Percentiles rank a stretch among this genome's conserved stretches.
phyloP scores from a whole-genome alignment of 306 rosid species.

The Cucumis cinereus region DNA sequence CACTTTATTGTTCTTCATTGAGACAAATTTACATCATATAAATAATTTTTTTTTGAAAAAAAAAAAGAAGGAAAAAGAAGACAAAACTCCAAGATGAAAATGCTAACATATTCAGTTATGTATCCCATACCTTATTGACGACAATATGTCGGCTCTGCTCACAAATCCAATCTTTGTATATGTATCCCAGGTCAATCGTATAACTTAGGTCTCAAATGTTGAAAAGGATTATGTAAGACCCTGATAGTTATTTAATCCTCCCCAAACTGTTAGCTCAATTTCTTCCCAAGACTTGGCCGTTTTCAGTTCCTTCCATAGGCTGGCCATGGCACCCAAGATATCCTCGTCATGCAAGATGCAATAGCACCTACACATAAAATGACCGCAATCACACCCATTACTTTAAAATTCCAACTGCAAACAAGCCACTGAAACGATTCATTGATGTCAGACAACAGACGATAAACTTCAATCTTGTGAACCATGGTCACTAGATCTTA shows the following conservation, averaged over 20 bases:
- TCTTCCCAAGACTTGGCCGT: conserved; percentile 81
- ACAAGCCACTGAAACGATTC: neutral
- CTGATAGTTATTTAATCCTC: conserved; percentile 57
- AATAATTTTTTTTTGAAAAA: neutral
- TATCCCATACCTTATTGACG: neutral
- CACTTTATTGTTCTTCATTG: neutral
- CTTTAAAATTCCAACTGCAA: neutral
- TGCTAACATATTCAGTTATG: neutral
- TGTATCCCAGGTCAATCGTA: neutral
- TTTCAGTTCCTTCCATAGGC: conserved; percentile 61
- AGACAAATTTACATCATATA: neutral
- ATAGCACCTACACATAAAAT: conserved; percentile 51
- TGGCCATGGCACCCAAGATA: conserved; percentile 74
- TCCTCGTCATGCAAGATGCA: conserved; percentile 81
- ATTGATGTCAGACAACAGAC: neutral
- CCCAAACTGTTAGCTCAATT: conserved; percentile 72
- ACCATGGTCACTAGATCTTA: neutral
- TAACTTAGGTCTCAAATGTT: neutral
- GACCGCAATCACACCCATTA: neutral
- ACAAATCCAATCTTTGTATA: neutral
- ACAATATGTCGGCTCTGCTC: neutral
- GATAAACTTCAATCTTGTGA: neutral
- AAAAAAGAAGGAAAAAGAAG: neutral
- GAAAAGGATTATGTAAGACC: conserved; percentile 34
- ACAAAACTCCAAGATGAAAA: neutral